phyloP scores from a whole-genome alignment of 352 stramenopile species.

The Phytophthora tubulina region DNA sequence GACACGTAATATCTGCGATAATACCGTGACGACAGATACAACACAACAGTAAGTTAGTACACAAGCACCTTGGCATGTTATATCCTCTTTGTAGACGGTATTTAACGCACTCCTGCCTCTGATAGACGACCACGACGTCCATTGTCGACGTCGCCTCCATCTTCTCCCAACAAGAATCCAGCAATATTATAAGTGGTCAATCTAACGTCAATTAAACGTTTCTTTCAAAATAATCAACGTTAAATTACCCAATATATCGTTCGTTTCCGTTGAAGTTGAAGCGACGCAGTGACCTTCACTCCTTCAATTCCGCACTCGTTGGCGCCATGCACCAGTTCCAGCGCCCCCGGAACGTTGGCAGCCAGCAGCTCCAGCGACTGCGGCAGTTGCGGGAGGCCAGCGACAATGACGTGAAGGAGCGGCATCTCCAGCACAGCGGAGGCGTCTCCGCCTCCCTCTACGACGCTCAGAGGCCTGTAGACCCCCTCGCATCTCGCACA shows the following conservation, averaged over 20 bases:
- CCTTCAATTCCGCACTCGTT: constrained; percentile 24
- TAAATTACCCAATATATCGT: constrained; percentile 7
- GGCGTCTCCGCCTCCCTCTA: neutral
- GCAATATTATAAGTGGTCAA: neutral
- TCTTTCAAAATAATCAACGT: constrained; percentile 6
- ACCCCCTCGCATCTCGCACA: constrained; percentile 25
- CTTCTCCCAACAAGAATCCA: neutral
- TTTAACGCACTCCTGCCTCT: constrained; percentile 65
- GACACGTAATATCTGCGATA: constrained; percentile 55
- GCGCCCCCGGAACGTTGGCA: constrained; percentile 44
- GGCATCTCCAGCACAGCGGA: constrained; percentile 39
- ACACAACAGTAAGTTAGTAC: constrained; percentile 10
- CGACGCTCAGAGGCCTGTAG: constrained; percentile 1
- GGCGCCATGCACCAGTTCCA: constrained; percentile 35
- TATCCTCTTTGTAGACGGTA: neutral
- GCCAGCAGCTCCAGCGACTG: constrained; percentile 60
- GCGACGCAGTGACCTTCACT: constrained; percentile 30
- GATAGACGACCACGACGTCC: constrained; percentile 63
- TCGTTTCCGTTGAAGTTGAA: constrained; percentile 27
- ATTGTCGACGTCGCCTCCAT: constrained; percentile 32
- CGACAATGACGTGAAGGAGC: constrained; percentile 46
- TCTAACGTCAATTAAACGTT: constrained; percentile 12
- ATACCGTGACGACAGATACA: neutral
- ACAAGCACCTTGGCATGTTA: neutral
- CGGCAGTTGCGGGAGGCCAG: constrained; percentile 49